These are phyloP conservation scores for Datura wrightii DNA, from an alignment of 257 asterid species.

Conservation along the genomic window DNA sequence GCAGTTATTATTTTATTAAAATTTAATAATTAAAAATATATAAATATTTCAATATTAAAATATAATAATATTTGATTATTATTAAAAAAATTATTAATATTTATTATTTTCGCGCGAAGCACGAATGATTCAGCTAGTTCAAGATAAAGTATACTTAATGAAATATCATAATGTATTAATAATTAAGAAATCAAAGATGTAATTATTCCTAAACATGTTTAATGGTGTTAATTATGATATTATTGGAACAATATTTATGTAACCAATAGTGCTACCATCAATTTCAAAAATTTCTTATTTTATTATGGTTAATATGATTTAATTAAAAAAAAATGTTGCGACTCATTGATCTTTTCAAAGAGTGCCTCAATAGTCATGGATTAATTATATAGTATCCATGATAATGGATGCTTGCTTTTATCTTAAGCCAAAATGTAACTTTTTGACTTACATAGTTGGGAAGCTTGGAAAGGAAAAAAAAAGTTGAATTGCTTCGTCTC, in stretches of 20 bases:
- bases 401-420: conserved; percentile 8
- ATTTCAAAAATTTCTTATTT: neutral
- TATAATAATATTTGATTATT: no score
- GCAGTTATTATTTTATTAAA: no score
- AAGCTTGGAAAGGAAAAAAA: neutral
- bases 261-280: neutral
- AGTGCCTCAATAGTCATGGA: neutral
- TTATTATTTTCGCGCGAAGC: no score
- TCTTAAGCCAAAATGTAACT: neutral
- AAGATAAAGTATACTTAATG: no score
- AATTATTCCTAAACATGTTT: no score
- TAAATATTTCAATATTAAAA: no score
- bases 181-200: no score
- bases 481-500: neutral
- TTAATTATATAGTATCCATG: neutral
- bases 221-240: neutral
- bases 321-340: neutral
- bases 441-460: neutral
- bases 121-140: no score
- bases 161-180: no score
- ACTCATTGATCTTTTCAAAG: neutral
- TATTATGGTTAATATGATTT: neutral
- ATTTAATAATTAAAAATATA: no score
- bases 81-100: no score
- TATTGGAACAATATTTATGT: neutral